phyloP scores from a whole-genome alignment of 75 land plant species.

The Picea sitchensis region DNA sequence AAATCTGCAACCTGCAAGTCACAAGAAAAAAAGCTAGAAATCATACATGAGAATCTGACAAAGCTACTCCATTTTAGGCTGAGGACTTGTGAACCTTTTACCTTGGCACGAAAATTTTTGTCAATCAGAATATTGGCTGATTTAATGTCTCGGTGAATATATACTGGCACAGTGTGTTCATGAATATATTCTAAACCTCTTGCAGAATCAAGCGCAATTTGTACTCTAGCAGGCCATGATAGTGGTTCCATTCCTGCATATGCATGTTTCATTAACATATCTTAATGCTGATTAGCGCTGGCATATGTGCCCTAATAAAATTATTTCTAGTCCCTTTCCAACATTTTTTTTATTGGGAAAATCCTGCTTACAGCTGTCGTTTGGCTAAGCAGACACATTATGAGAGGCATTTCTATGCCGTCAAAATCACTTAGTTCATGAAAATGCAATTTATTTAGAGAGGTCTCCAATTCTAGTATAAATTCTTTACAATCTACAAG shows the following conservation, averaged over 20 bases:
- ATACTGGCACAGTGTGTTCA: conserved; percentile 92
- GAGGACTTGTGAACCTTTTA: conserved; percentile 4
- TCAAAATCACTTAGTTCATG: background rate
- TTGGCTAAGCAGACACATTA: background rate
- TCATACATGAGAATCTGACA: background rate
- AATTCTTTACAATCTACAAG: background rate
- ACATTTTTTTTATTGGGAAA: too few relatives aligned
- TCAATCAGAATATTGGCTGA: conserved; percentile 90
- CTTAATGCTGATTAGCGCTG: background rate
- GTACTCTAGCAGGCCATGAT: conserved; percentile 74
- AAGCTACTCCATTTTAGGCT: background rate
- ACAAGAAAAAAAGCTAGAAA: background rate
- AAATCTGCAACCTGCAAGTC: conserved; percentile 90
- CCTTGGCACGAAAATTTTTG: conserved; percentile 85
- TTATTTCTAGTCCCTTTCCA: background rate
- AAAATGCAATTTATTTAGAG: background rate
- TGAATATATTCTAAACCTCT: conserved; percentile 98
- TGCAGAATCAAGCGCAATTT: conserved; percentile 96
- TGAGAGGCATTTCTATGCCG: background rate
- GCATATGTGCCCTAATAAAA: background rate
- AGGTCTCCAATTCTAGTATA: background rate
- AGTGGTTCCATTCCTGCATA: conserved; percentile 28
- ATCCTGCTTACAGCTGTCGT: background rate
- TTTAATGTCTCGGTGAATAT: conserved; percentile 96
- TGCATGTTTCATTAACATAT: background rate